These are phyloP conservation scores for Sugiyamaella castrensis DNA, from an alignment of 1,139 yeast species.

Conservation along the genomic window DNA sequence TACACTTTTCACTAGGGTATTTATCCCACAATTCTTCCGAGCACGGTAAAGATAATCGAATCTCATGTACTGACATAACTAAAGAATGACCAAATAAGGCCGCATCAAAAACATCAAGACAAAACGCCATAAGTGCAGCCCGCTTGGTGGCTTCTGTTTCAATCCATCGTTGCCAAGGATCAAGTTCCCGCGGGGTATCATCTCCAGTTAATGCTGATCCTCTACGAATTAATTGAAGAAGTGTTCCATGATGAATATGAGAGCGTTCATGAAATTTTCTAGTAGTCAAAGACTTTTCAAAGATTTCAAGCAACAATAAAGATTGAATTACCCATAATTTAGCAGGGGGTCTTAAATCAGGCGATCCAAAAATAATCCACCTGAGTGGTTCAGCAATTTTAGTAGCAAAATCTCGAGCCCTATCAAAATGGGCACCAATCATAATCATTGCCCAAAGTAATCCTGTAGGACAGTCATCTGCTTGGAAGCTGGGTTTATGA, in stretches of 20 bases:
- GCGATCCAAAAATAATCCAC: slow-evolving; percentile 56
- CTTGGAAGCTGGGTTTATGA: slow-evolving; percentile 62
- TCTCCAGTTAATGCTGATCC: slow-evolving; percentile 55
- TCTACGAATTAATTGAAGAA: slow-evolving; percentile 67
- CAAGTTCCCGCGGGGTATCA: slow-evolving; percentile 25
- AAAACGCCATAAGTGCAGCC: slow-evolving; percentile 75
- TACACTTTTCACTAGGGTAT: slow-evolving; percentile 31
- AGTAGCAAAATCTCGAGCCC: slow-evolving; percentile 41
- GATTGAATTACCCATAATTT: slow-evolving; percentile 67
- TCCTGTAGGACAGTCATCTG: slow-evolving; percentile 51
- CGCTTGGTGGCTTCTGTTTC: slow-evolving; percentile 76
- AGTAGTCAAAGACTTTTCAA: slow-evolving; percentile 60
- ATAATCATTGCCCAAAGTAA: slow-evolving; percentile 55
- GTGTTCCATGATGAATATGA: slow-evolving; percentile 73
- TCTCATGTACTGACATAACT: slow-evolving; percentile 62
- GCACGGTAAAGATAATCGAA: slow-evolving; percentile 75
- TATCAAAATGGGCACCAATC: slow-evolving; percentile 49
- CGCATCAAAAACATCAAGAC: slow-evolving; percentile 76
- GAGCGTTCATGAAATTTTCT: slow-evolving; percentile 62
- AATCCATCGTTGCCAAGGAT: slow-evolving; percentile 60
- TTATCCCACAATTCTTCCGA: slow-evolving; percentile 75
- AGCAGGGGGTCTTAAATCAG: slow-evolving; percentile 56
- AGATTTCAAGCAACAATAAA: slow-evolving; percentile 58
- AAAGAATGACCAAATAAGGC: slow-evolving; percentile 74
- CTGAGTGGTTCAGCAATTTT: slow-evolving; percentile 60